Percentiles rank a stretch among this genome's conserved stretches.
Conservation (phyloP, 805 yeast species). For the Candida insectorum region DNA sequence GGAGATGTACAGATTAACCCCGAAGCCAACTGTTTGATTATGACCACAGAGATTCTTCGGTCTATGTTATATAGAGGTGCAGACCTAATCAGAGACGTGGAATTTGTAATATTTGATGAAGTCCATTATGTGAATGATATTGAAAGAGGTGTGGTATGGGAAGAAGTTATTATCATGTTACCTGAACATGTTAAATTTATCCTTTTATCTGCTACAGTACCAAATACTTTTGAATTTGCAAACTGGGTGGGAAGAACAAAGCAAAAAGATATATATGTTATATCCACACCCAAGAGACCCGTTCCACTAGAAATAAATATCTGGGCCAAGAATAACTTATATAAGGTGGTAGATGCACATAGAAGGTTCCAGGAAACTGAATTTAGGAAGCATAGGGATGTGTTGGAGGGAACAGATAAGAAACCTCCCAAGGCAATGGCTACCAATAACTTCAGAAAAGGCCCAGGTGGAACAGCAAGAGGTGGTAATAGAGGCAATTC, state of each 20-base stretch:
- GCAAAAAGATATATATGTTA: conserved; percentile 92
- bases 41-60: conserved; percentile 96
- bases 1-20: conserved; percentile 98
- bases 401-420: conserved; percentile 40
- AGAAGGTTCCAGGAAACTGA: conserved; percentile 66
- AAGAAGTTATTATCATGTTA: conserved; percentile 95
- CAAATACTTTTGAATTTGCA: conserved; percentile 97
- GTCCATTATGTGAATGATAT: conserved; percentile 97
- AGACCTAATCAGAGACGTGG: conserved; percentile 93
- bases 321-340: conserved; percentile 75
- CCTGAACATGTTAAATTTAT: conserved; percentile 96
- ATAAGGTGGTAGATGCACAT: conserved; percentile 70
- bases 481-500: conserved; percentile 42
- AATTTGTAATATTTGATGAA: conserved; percentile 95
- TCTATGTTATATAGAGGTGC: conserved; percentile 97
- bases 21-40: conserved; percentile 91
- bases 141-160: conserved; percentile 99
- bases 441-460: conserved; percentile 41
- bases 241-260: conserved; percentile 98
- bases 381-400: conserved; percentile 57
- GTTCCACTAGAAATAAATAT: conserved; percentile 86
- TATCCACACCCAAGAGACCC: conserved; percentile 94
- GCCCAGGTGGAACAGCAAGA: conserved; percentile 43
- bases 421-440: conserved; percentile 33
- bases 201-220: conserved; percentile 92